These are phyloP conservation scores for Colletotrichum orchidophilum DNA, from an alignment of 2,329 filamentous ascomycete species.

Conservation along the genomic window DNA sequence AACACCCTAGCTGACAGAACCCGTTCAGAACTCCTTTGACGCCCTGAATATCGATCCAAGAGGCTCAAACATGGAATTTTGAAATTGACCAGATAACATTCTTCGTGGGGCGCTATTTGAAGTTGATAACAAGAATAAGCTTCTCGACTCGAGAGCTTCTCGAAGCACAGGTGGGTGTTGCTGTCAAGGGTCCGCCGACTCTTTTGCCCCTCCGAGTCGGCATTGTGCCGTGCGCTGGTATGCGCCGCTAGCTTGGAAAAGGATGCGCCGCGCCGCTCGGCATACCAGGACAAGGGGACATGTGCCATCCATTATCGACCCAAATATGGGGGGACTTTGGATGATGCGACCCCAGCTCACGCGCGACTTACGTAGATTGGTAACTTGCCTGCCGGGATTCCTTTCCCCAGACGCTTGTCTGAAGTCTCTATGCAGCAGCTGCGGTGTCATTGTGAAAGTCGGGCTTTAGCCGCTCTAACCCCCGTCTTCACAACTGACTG, in stretches of 20 bases:
- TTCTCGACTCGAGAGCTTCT: not conserved
- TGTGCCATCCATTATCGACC: not conserved
- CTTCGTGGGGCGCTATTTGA: not conserved
- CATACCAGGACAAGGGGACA: not conserved
- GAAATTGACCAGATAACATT: not conserved
- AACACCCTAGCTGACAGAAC: not conserved
- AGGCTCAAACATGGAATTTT: not conserved
- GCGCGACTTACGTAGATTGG: not conserved
- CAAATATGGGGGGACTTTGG: slow-evolving; percentile 4
- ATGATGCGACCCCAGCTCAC: not conserved
- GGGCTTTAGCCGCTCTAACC: not conserved
- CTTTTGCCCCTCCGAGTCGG: not conserved
- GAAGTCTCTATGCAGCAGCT: not conserved
- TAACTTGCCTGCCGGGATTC: not conserved
- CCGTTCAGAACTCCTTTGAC: not conserved
- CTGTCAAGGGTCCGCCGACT: not conserved
- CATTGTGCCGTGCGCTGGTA: slow-evolving; percentile 18
- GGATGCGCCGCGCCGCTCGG: slow-evolving; percentile 10
- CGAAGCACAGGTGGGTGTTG: not conserved
- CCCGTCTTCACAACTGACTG: not conserved
- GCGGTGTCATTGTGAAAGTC: not conserved
- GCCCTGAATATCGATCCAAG: not conserved
- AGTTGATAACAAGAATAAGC: not conserved
- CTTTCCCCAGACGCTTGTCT: not conserved
- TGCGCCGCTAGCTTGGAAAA: not conserved